A percentile compares a stretch with the other conserved stretches of the same genome.
phyloP scores from a whole-genome alignment of 345 rosid species.

The Citrus sp. region DNA sequence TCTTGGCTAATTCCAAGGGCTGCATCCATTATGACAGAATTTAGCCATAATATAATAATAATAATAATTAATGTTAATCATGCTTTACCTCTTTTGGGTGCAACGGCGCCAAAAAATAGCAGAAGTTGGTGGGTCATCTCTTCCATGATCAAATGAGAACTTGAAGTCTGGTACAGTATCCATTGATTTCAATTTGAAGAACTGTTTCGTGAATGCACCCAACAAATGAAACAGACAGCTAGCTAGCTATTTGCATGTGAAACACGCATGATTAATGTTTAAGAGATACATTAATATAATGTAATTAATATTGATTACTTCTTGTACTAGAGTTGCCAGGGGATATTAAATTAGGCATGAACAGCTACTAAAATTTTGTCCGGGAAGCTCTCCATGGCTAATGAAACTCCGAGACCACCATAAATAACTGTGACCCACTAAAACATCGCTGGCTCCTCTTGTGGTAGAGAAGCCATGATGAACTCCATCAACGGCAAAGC shows the following conservation, averaged over 20 bases:
- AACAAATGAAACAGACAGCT: background rate
- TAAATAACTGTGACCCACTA: slow-evolving; percentile 36
- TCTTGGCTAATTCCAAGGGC: slow-evolving; percentile 20
- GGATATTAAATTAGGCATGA: slow-evolving; percentile 22
- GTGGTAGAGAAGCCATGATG: slow-evolving; percentile 20
- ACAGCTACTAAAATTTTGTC: slow-evolving; percentile 19
- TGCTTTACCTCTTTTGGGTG: slow-evolving; percentile 24
- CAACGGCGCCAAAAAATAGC: slow-evolving; percentile 20
- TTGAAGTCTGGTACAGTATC: slow-evolving; percentile 17
- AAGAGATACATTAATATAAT: background rate
- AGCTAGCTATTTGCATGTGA: too few species aligned
- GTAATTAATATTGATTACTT: slow-evolving; percentile 20
- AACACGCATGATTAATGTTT: too few species aligned
- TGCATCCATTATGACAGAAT: background rate
- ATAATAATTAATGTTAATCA: too few species aligned
- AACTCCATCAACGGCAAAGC: slow-evolving; percentile 20
- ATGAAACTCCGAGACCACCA: slow-evolving; percentile 28
- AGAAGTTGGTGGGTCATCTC: slow-evolving; percentile 19
- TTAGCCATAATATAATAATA: background rate
- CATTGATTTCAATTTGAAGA: background rate
- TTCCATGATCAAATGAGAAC: slow-evolving; percentile 19
- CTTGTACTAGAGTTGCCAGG: slow-evolving; percentile 13
- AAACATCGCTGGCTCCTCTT: slow-evolving; percentile 24
- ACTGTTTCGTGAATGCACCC: background rate
- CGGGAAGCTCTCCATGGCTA: slow-evolving; percentile 40